phyloP scores from a whole-genome alignment of 1,284 basidiomycete genomes.

The Exobasidium cylindrosporum region DNA sequence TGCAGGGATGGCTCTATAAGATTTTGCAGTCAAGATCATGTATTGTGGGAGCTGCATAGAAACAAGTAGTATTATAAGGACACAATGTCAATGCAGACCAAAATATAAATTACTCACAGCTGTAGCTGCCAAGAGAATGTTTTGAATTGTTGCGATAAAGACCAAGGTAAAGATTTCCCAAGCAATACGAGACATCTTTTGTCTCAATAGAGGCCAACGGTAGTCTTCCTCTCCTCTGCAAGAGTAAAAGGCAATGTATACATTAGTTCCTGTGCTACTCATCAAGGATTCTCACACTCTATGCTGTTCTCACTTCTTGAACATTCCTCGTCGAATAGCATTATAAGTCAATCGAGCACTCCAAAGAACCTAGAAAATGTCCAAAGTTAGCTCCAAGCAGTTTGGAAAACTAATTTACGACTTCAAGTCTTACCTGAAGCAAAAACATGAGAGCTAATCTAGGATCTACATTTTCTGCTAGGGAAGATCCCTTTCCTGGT shows the following conservation, averaged over 20 bases:
- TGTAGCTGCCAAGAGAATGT: conserved; percentile 68
- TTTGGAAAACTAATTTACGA: no score
- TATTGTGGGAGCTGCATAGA: conserved; percentile 67
- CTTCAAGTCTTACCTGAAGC: no score
- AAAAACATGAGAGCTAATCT: conserved; percentile 55
- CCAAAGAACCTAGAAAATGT: no score
- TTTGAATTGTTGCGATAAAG: conserved; percentile 77
- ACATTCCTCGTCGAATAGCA: conserved; percentile 78
- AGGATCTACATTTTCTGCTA: conserved; percentile 36
- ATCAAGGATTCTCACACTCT: not conserved
- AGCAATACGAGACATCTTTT: conserved; percentile 65
- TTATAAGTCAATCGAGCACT: conserved; percentile 71
- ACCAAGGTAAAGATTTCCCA: conserved; percentile 78
- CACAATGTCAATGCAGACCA: no score
- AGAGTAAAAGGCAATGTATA: not conserved
- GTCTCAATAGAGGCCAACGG: conserved; percentile 76
- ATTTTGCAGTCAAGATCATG: conserved; percentile 54
- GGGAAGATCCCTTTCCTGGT: not conserved
- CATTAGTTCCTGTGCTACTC: not conserved
- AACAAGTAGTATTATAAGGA: no score
- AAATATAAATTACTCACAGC: no score
- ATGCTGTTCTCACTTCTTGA: conserved; percentile 58
- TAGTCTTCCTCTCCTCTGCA: conserved; percentile 88
- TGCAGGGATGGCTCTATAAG: conserved; percentile 45
- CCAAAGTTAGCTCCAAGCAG: no score